A percentile compares a stretch with the other conserved stretches of the same genome.
Conservation (phyloP, 495 filamentous ascomycete species). For the Aspergillus egyptiacus region DNA sequence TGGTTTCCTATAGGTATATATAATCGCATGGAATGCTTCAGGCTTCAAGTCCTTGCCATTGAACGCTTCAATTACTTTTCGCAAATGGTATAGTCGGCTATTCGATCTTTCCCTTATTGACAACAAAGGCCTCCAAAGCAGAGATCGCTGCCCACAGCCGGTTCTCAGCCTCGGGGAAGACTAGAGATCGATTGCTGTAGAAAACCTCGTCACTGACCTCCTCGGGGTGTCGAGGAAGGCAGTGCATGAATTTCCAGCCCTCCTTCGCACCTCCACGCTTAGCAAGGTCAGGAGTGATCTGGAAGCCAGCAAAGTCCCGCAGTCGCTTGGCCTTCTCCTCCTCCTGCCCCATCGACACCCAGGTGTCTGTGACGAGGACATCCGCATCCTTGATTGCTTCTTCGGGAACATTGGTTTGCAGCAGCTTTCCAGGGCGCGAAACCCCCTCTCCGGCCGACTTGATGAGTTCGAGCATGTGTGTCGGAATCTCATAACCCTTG, state of each 20-base stretch:
- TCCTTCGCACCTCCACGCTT: conserved; percentile 79
- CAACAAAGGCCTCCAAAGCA: conserved; percentile 80
- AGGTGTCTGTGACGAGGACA: conserved; percentile 91
- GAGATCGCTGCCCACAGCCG: conserved; percentile 85
- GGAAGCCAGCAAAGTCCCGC: conserved; percentile 80
- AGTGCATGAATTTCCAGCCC: conserved; percentile 98
- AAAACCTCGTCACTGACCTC: conserved; percentile 95
- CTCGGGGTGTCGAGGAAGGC: conserved; percentile 86
- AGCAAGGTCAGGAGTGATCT: conserved; percentile 78
- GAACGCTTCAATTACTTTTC: not conserved
- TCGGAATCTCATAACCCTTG: conserved; percentile 69
- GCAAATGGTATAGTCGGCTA: conserved; percentile 16
- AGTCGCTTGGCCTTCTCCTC: conserved; percentile 67
- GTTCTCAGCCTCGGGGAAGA: conserved; percentile 93
- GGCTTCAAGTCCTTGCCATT: not conserved
- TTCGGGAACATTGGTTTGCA: conserved; percentile 72
- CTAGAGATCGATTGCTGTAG: conserved; percentile 72
- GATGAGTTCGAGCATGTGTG: conserved; percentile 64
- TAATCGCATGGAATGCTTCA: no score
- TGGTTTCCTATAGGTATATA: no score
- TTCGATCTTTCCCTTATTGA: conserved; percentile 75
- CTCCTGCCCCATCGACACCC: conserved; percentile 97
- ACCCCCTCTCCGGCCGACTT: conserved; percentile 51
- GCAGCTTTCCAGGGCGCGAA: conserved; percentile 55
- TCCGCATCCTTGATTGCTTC: conserved; percentile 86